Percentiles rank a stretch among this genome's conserved stretches.
These are phyloP conservation scores for Phytophthora tubulina DNA, from an alignment of 352 stramenopile species.

Conservation along the genomic window DNA sequence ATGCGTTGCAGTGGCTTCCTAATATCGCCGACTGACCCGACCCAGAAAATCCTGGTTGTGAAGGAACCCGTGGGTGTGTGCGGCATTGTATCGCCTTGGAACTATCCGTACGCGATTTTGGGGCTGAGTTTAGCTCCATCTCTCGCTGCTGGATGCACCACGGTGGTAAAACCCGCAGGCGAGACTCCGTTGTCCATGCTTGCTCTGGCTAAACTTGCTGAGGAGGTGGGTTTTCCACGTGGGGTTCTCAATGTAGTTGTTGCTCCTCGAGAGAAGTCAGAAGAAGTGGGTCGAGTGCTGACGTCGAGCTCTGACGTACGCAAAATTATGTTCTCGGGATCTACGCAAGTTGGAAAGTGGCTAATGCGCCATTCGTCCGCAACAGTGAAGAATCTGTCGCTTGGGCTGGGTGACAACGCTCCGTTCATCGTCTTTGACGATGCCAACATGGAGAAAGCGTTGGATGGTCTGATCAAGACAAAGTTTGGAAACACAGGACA, in stretches of 20 bases:
- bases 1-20: constrained; percentile 86
- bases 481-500: constrained; percentile 89
- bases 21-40: constrained; percentile 60
- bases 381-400: constrained; percentile 77
- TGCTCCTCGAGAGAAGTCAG: constrained; percentile 57
- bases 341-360: constrained; percentile 76
- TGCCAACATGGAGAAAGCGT: constrained; percentile 71
- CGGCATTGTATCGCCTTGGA: constrained; percentile 97
- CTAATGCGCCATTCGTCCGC: constrained; percentile 75
- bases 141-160: constrained; percentile 93
- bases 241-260: constrained; percentile 92
- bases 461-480: constrained; percentile 75
- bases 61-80: constrained; percentile 95
- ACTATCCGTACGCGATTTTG: constrained; percentile 98
- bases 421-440: constrained; percentile 93
- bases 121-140: constrained; percentile 94
- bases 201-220: constrained; percentile 89
- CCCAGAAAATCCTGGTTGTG: constrained; percentile 73
- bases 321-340: constrained; percentile 92
- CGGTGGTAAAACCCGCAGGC: constrained; percentile 97
- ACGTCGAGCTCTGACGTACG: constrained; percentile 71
- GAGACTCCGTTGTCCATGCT: constrained; percentile 96
- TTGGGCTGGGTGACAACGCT: constrained; percentile 91
- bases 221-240: constrained; percentile 81
- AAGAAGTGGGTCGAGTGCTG: constrained; percentile 80